Evolutionary conservation across 2,329 filamentous ascomycete genomes (phyloP).

Genomic region (Elsinoe arachidis): DNA sequence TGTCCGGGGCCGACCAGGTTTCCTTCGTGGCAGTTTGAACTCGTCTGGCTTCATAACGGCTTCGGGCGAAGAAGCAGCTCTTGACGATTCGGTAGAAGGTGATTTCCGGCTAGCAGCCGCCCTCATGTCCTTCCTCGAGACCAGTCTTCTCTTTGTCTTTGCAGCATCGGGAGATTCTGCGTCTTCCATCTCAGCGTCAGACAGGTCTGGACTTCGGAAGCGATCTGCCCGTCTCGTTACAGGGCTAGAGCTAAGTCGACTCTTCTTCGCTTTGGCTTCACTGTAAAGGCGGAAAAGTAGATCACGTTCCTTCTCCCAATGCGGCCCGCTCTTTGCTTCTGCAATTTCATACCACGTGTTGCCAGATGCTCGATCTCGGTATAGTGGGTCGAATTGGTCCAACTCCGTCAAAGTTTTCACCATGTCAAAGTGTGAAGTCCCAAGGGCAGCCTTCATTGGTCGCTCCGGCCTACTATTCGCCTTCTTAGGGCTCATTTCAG

Average conservation of each 20-base stretch:
- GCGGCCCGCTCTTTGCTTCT: conserved; percentile 69
- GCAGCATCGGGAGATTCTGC: conserved; percentile 14
- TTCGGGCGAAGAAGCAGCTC: conserved; percentile 18
- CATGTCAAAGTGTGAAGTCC: conserved; percentile 75
- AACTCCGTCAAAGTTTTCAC: conserved; percentile 46
- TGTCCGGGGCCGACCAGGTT: conserved; percentile 10
- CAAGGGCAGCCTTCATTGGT: conserved; percentile 89
- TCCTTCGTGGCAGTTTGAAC: conserved; percentile 12
- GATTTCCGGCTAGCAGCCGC: conserved; percentile 23
- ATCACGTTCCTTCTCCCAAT: conserved; percentile 82
- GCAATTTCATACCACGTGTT: conserved; percentile 84
- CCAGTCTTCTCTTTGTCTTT: conserved; percentile 23
- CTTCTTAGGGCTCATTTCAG: conserved; percentile 48
- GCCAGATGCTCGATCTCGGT: conserved; percentile 56
- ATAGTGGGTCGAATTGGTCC: conserved; percentile 69
- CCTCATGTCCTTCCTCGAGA: conserved; percentile 29
- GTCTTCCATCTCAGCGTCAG: conserved; percentile 17
- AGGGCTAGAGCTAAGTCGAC: conserved; percentile 27
- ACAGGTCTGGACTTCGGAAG: conserved; percentile 13
- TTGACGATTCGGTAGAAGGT: conserved; percentile 24
- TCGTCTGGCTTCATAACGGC: conserved; percentile 13
- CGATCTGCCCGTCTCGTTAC: conserved; percentile 27
- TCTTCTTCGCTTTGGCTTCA: conserved; percentile 27
- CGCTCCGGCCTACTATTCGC: conserved; percentile 67
- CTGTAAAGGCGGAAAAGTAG: conserved; percentile 70